Evolutionary conservation across 257 asterid species (phyloP).

Genomic region (Plantago ovata): DNA sequence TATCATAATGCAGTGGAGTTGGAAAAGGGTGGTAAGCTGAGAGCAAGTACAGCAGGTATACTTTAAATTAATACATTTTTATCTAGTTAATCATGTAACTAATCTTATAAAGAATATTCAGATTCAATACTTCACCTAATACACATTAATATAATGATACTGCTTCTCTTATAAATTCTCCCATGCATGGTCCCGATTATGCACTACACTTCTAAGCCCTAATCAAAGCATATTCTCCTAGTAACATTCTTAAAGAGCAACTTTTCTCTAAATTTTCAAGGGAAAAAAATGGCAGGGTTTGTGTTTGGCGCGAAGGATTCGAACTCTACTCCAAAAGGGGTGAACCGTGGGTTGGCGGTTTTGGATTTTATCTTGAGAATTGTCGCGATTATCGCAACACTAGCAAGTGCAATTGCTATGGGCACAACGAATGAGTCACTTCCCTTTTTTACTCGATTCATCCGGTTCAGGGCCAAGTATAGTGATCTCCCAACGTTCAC

Average conservation of each 20-base stretch:
- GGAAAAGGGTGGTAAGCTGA: slow-evolving; percentile 3
- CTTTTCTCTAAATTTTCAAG: neutral
- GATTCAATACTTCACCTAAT: slow-evolving; percentile 24
- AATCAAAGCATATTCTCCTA: neutral
- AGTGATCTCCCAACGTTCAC: slow-evolving; percentile 60
- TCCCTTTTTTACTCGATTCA: slow-evolving; percentile 47
- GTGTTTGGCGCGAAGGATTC: slow-evolving; percentile 32
- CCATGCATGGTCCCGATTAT: neutral
- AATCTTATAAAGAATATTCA: slow-evolving; percentile 8
- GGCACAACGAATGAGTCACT: slow-evolving; percentile 39
- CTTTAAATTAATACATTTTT: slow-evolving; percentile 11
- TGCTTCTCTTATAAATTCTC: slow-evolving; percentile 26
- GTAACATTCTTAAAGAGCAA: neutral
- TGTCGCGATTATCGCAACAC: slow-evolving; percentile 40
- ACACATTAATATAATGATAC: neutral
- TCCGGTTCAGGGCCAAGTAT: slow-evolving; percentile 47
- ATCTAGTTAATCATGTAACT: slow-evolving; percentile 24
- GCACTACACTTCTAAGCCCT: slow-evolving; percentile 2
- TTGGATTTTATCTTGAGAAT: slow-evolving; percentile 50
- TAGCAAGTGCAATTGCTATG: slow-evolving; percentile 71
- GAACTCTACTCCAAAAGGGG: slow-evolving; percentile 19
- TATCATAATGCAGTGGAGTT: slow-evolving; percentile 3
- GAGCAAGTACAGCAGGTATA: slow-evolving; percentile 31
- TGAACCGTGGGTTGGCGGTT: slow-evolving; percentile 38
- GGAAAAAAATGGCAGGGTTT: slow-evolving; percentile 21